Evolutionary conservation across 2,329 filamentous ascomycete species (phyloP), one percentile per base, ranked within the genome.

Genomic region (Trichoderma sp.): DNA sequence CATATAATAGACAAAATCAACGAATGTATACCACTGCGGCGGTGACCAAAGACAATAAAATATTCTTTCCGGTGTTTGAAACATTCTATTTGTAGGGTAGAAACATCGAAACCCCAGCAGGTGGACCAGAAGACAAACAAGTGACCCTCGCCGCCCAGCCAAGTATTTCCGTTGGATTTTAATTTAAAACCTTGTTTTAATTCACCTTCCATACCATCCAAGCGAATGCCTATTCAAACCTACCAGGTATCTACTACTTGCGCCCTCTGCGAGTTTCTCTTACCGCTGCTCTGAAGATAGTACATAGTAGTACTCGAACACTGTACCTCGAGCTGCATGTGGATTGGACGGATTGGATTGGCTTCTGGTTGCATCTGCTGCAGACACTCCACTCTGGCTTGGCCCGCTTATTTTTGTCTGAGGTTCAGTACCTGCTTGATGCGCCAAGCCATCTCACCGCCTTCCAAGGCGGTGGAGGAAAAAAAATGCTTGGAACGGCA

Each of bases 381-480:
- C n/a, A n/a, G n/a, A n/a, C n/a, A 48, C 42, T 4, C 42, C 42
- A 48, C 29, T 7, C 7, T 29, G 29, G 29, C 29, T 29, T 7
- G 4, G 4, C 29, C 29, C 29, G 29, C 42, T 48, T 22, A 48
- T 22, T 48, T 48, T 35, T 35, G 34, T 35, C 34, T 12, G 34
- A 22, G 42, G 42, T n/a, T n/a, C n/a, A n/a, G n/a, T 48, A 48
- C 42, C 42, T 48, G 42, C 42, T 48, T 48, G 19, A 48, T 48
- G 42, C 19, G 42, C 68, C 74, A 74, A 25, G 54, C 19, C 17
- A 1, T 25, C 27, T 65, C 63, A 65, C 63, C 63, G 63, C 63
- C 29, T 27, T 57, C 2, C 4, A 57, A 37, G 63, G 63, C 63
- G 63, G 63, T 65, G 63, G 60, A 39, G 50, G 27, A 29, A 56